phyloP scores from a whole-genome alignment of 2,329 filamentous ascomycete species.

The Xylariaceae sp. region DNA sequence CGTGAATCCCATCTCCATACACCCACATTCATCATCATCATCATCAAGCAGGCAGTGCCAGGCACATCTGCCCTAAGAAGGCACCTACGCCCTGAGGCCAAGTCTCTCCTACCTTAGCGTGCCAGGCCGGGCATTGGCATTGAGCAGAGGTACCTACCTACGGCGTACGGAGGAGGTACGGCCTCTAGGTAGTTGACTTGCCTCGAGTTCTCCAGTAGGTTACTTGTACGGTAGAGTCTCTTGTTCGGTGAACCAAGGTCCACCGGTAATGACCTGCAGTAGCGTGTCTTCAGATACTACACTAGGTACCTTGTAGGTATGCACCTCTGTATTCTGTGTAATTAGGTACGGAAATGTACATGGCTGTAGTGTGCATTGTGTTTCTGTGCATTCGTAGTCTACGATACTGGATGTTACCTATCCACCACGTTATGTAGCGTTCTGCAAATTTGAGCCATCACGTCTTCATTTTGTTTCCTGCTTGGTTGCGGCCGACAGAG shows the following conservation, averaged over 20 bases:
- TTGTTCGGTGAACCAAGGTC: neutral
- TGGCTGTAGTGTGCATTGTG: neutral
- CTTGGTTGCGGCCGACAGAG: neutral
- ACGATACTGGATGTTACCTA: neutral
- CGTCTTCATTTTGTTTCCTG: neutral
- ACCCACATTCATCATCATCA: too few species aligned
- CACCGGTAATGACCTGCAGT: slow-evolving; percentile 20
- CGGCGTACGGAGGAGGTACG: too few species aligned
- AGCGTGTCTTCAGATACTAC: slow-evolving; percentile 7
- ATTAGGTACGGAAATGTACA: neutral
- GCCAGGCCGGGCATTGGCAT: too few species aligned
- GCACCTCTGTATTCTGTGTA: neutral
- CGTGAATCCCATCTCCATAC: too few species aligned
- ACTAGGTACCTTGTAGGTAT: neutral
- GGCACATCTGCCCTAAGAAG: too few species aligned
- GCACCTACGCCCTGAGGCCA: too few species aligned
- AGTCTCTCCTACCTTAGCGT: too few species aligned
- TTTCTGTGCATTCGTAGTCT: neutral
- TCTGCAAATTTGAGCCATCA: neutral
- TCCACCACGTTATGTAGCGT: neutral
- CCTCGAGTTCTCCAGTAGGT: slow-evolving; percentile 2
- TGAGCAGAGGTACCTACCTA: too few species aligned
- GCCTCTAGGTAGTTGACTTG: neutral
- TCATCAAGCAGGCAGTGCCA: too few species aligned
- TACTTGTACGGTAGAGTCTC: neutral